Percentiles rank a stretch among this genome's conserved stretches.
These are phyloP conservation scores for Pulveroboletus sp. DNA, from an alignment of 768 basidiomycete genomes.

Conservation along the genomic window DNA sequence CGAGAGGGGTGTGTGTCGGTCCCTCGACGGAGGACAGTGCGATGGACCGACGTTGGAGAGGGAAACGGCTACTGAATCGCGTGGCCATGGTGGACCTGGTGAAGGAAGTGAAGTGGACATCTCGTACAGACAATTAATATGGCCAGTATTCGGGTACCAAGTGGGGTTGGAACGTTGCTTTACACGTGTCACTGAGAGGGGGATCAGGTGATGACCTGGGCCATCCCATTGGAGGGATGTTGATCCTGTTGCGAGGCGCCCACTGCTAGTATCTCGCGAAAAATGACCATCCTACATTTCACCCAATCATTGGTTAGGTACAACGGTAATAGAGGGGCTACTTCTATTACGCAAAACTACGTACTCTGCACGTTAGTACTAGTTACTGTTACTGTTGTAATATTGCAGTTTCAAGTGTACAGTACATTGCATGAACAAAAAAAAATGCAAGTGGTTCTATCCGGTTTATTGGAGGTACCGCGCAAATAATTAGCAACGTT, in stretches of 20 bases:
- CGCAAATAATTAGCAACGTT: neutral
- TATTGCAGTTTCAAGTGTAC: conserved; percentile 14
- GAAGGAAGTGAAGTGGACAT: too few species aligned
- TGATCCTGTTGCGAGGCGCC: too few species aligned
- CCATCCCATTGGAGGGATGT: too few species aligned
- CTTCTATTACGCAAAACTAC: neutral
- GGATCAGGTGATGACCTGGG: too few species aligned
- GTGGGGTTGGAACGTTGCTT: too few species aligned
- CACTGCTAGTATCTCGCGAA: too few species aligned
- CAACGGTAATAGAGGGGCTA: neutral
- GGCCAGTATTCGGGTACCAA: too few species aligned
- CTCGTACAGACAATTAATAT: too few species aligned
- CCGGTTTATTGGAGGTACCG: neutral
- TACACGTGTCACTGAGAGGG: too few species aligned
- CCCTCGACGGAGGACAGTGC: conserved; percentile 58
- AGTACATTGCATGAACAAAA: conserved; percentile 16
- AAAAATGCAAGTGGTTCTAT: conserved; percentile 16
- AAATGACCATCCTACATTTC: too few species aligned
- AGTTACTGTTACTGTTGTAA: neutral
- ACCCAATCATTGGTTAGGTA: too few species aligned
- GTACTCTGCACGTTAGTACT: too few species aligned
- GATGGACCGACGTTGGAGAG: conserved; percentile 26
- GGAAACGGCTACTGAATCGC: neutral
- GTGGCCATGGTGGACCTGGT: conserved; percentile 2
- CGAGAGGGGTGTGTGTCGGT: conserved; percentile 53